A percentile compares a stretch with the other conserved stretches of the same genome.
phyloP scores from a whole-genome alignment of 768 basidiomycete genomes.

The Cubamyces lactineus region DNA sequence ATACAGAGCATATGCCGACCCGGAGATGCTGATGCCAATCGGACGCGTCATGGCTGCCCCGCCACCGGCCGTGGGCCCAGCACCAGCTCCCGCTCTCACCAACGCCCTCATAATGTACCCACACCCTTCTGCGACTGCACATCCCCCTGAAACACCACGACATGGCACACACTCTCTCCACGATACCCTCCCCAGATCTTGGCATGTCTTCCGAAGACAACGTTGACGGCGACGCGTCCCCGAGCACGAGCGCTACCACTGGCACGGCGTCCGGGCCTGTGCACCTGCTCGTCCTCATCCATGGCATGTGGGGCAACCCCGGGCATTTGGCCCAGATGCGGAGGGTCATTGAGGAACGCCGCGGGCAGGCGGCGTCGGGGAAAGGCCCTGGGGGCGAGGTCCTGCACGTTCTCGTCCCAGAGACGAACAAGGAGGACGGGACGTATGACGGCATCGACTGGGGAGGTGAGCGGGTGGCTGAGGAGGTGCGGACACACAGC shows the following conservation, averaged over 20 bases:
- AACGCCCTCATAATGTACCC: neutral
- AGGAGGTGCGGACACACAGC: conserved; percentile 56
- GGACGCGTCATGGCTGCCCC: conserved; percentile 18
- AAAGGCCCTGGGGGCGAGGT: conserved; percentile 42
- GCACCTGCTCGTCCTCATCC: conserved; percentile 50
- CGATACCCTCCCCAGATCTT: too few relatives aligned
- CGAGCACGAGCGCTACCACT: conserved; percentile 22
- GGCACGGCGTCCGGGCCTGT: conserved; percentile 17
- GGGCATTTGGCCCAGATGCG: conserved; percentile 61
- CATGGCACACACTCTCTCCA: neutral
- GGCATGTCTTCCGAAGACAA: conserved; percentile 17
- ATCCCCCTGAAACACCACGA: neutral
- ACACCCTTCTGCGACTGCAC: neutral
- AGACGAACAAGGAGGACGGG: conserved; percentile 64
- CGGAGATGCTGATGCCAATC: conserved; percentile 9
- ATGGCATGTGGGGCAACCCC: conserved; percentile 85
- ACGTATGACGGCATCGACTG: conserved; percentile 88
- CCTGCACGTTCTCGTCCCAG: conserved; percentile 64
- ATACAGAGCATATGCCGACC: neutral
- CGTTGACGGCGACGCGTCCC: neutral
- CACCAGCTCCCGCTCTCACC: neutral
- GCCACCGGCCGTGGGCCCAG: neutral
- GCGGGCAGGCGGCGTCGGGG: conserved; percentile 25
- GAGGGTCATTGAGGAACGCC: conserved; percentile 54
- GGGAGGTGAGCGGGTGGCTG: conserved; percentile 78